These are phyloP conservation scores for Penstemon davidsonii DNA, from an alignment of 257 asterid genomes.

Conservation along the genomic window DNA sequence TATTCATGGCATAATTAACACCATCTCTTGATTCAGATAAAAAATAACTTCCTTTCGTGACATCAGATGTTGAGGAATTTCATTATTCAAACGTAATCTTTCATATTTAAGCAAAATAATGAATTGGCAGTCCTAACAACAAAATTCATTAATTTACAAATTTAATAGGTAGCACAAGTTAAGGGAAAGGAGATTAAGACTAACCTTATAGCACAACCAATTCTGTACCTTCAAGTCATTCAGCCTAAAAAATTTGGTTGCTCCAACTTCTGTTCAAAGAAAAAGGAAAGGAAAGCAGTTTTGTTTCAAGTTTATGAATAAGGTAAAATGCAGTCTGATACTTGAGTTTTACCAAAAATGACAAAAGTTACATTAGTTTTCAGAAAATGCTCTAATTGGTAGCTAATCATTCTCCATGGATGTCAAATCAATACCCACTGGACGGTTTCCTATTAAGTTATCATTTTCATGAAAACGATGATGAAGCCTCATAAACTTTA, in stretches of 20 bases:
- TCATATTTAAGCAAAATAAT: neutral
- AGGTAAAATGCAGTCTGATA: constrained; percentile 3
- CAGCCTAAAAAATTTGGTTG: constrained; percentile 82
- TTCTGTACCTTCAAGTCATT: constrained; percentile 76
- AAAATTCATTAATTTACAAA: neutral
- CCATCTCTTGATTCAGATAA: neutral
- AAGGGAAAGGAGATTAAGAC: constrained; percentile 15
- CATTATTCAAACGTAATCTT: neutral
- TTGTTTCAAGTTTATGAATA: neutral
- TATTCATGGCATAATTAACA: neutral
- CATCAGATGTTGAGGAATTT: too few relatives aligned
- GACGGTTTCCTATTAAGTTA: too few relatives aligned
- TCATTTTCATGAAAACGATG: neutral
- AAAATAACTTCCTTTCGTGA: too few relatives aligned
- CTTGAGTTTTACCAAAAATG: neutral
- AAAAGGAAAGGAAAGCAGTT: constrained; percentile 20
- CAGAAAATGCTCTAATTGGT: neutral
- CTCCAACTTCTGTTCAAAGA: constrained; percentile 66
- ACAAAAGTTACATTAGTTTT: neutral
- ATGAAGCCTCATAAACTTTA: neutral
- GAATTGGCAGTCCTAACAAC: constrained; percentile 1
- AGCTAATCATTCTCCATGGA: neutral
- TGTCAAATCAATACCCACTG: too few relatives aligned
- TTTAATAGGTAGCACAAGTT: constrained; percentile 1
- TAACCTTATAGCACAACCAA: constrained; percentile 86